Evolutionary conservation across 2,329 filamentous ascomycete genomes (phyloP).

Genomic region (Monilinia polystroma): DNA sequence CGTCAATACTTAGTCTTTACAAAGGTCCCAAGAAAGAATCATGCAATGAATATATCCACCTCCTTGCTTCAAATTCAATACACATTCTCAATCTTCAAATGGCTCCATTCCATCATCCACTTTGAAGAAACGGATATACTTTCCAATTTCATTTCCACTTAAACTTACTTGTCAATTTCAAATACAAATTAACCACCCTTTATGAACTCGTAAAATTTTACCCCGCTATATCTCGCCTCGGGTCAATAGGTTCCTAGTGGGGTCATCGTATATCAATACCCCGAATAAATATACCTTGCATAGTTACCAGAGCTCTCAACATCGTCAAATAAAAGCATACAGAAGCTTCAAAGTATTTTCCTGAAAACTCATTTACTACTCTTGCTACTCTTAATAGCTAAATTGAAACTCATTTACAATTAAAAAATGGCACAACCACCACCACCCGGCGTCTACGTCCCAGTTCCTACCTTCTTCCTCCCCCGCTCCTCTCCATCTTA

Average conservation of each 20-base stretch:
- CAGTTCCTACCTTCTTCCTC: constrained; percentile 62
- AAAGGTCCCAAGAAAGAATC: background rate
- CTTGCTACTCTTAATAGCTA: background rate
- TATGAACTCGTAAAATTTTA: background rate
- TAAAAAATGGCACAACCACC: constrained; percentile 35
- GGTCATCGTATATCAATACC: constrained; percentile 16
- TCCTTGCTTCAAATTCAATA: background rate
- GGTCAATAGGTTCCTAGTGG: constrained; percentile 21
- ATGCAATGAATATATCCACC: constrained; percentile 1
- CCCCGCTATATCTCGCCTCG: constrained; percentile 22
- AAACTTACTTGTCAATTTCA: background rate
- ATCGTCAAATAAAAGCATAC: background rate
- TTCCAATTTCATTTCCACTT: background rate
- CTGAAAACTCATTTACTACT: background rate
- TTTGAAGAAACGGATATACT: background rate
- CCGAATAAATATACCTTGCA: constrained; percentile 10
- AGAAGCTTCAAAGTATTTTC: background rate
- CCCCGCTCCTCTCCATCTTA: constrained; percentile 35
- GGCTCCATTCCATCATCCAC: background rate
- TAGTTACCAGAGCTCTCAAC: background rate
- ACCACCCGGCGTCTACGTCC: constrained; percentile 45
- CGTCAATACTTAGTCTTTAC: background rate
- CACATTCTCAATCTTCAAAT: background rate
- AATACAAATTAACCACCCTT: background rate
- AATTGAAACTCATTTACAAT: background rate